Base-by-base conservation (phyloP, 2,329 filamentous ascomycete species). In the Reticulascus tulasneorum region DNA sequence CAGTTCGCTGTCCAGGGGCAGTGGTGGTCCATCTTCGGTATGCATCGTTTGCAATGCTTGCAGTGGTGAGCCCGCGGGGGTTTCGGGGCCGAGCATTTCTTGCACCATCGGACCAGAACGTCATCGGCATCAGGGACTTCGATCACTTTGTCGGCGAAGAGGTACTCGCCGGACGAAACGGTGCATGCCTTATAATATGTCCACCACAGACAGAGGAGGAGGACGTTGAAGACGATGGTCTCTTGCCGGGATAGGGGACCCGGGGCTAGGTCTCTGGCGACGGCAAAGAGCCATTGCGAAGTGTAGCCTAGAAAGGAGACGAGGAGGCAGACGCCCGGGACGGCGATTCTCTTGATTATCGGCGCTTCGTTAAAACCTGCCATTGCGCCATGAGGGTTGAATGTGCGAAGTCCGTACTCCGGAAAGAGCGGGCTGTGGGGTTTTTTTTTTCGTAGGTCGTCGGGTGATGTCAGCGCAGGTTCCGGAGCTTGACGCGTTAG, bases 1-100 rank as follows among this genome's bases (percentile, higher is more conserved):
- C 87, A 94, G 62, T 90, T 91, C 42, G 64, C 68, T 4, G 85
- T 91, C 86, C 86, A 93, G 4, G 86, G 85, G 54, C 86, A 93
- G 64, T 94, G 86, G 62, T 89, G 84, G 63, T 90, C 85, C 85
- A 90, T 90, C 61, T 79, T 84, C 23, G 84, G 82, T 31, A 89
- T 76, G 59, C 85, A 89, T 49, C 82, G 77, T 46, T 69, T 68
- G 63, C 86, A 94, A 48, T 77, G 75, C 45, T 80, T 82, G 64
- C 87, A 94, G 67, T 94, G 87, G 67, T 93, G 87, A 2, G 86
- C 78, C 46, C 87, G 71, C 1, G 82, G 79, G 2, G 87, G 86
- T 53, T 93, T 93, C 10, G 78, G 78, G 22, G 77, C 74, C 30
- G 76, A 66, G 59, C 87, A 94, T 58, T 86, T 88, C 47, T 75